Base-by-base conservation (phyloP, 371 early-diverging fungal genomes). In the Syncephalis plumigaleata region DNA sequence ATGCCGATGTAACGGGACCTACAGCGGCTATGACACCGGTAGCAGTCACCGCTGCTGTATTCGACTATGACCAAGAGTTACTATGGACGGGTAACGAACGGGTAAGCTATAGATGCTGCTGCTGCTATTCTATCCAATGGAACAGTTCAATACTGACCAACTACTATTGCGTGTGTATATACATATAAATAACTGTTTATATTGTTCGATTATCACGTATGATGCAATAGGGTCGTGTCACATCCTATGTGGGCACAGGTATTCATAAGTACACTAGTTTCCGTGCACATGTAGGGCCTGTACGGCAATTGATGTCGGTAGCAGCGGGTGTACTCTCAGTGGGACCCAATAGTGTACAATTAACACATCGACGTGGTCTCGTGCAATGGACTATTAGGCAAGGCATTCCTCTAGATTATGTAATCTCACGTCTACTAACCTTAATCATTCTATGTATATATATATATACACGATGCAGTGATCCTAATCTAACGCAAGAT, bases 1-100 rank as follows among this genome's bases (percentile, higher is more conserved):
- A 31, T 31, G 31, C 31, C 31, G 31, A 31, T 31, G 31, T 31
- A 31, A 31, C 31, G 31, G 31, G 31, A 31, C 44, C 25, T n/a
- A 15, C 21, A 13, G 44, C 21, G 13, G 21, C 44, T 43, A 25
- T 43, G 25, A 25, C 44, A 22, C 31, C 31, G 11, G 31, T 31
- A 31, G 31, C 73, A 9, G 66, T 77, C 18, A 68, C 77, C 20
- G 58, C 71, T 21, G 53, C 77, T 21, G 64, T 69, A 23, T 83
- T 77, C 64, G 87, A 87, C 70, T 69, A 77, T n/a, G 69, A 73
- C 45, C 80, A 82, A 54, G 84, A 83, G 44, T 61, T 87, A 13
- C 50, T 87, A 48, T 87, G 84, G 84, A 60, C 67, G 15, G 87
- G 84, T 46, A 75, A 77, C 53, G 84, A 81, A 45, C 64, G 69